Conservation (phyloP, 139 green algal genomes). For the Micractinium conductrix region DNA sequence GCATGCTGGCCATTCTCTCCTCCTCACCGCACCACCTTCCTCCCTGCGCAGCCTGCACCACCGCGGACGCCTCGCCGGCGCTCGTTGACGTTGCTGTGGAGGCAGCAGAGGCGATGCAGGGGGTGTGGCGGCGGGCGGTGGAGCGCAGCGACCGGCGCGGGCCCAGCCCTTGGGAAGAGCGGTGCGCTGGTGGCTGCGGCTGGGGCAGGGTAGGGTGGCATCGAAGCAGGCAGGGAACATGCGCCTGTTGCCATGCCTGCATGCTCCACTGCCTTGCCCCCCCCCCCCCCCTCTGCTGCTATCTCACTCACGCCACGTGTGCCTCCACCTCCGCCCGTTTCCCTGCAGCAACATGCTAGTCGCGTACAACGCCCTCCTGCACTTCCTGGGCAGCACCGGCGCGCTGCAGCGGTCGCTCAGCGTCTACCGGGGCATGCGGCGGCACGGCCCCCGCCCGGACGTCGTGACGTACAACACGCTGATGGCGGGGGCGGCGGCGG, state of each 20-base stretch:
- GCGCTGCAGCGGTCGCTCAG: conserved; percentile 34
- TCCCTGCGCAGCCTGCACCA: not conserved
- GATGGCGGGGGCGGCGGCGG: conserved; percentile 43
- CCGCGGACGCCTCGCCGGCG: conserved; percentile 42
- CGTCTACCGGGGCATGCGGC: conserved; percentile 50
- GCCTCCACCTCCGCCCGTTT: too few relatives aligned
- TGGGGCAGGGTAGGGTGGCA: not conserved
- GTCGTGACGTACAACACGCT: conserved; percentile 59
- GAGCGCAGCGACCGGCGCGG: not conserved
- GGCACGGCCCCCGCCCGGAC: conserved; percentile 56
- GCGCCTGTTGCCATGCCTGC: not conserved
- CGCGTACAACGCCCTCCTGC: conserved; percentile 64
- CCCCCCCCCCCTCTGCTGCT: not conserved
- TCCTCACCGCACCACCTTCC: too few relatives aligned
- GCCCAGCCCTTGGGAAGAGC: not conserved
- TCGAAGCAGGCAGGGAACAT: not conserved
- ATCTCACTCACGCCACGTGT: not conserved
- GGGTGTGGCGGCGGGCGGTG: conserved; percentile 16
- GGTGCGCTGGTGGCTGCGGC: too few relatives aligned
- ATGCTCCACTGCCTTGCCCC: not conserved
- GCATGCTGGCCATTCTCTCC: too few relatives aligned
- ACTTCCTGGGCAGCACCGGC: conserved; percentile 44
- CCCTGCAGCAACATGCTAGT: conserved; percentile 38
- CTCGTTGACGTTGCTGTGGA: conserved; percentile 43
- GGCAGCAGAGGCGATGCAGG: conserved; percentile 35